Conservation (phyloP, 495 filamentous ascomycete genomes). For the Neurospora sublineolata region DNA sequence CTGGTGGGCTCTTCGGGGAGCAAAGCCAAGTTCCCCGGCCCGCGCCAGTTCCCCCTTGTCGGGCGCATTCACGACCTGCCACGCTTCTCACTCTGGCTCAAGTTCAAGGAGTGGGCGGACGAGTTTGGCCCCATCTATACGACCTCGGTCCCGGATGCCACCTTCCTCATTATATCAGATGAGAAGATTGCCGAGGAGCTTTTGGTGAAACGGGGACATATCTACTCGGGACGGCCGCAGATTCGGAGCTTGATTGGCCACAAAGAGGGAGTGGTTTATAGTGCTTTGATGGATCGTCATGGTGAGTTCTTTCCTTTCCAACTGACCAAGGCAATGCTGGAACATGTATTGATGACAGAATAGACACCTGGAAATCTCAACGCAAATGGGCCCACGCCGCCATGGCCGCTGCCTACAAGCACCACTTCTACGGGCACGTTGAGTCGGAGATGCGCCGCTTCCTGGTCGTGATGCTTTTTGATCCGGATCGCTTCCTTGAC, state of each 20-base stretch:
- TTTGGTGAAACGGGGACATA: slow-evolving; percentile 40
- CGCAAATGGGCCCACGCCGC: slow-evolving; percentile 39
- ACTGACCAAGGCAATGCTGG: neutral
- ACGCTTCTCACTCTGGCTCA: slow-evolving; percentile 39
- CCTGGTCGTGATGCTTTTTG: slow-evolving; percentile 30
- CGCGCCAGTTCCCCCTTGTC: slow-evolving; percentile 35
- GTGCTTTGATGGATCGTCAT: slow-evolving; percentile 38
- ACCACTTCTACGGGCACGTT: slow-evolving; percentile 38
- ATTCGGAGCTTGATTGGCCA: slow-evolving; percentile 36
- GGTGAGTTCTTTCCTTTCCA: slow-evolving; percentile 17
- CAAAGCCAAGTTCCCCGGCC: slow-evolving; percentile 25
- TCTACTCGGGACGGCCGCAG: slow-evolving; percentile 41
- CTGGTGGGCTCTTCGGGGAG: neutral
- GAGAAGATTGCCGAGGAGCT: slow-evolving; percentile 46
- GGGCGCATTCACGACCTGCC: slow-evolving; percentile 41
- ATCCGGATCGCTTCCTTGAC: slow-evolving; percentile 33
- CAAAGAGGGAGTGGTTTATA: slow-evolving; percentile 35
- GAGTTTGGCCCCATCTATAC: slow-evolving; percentile 45
- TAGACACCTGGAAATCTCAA: slow-evolving; percentile 35
- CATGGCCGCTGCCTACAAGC: slow-evolving; percentile 34
- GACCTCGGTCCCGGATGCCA: slow-evolving; percentile 35
- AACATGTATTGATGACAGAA: neutral
- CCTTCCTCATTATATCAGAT: slow-evolving; percentile 43
- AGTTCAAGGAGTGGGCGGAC: slow-evolving; percentile 47
- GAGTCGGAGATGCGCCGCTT: slow-evolving; percentile 34